phyloP scores from a whole-genome alignment of 1,284 basidiomycete species.

The Pholiota adiposa region DNA sequence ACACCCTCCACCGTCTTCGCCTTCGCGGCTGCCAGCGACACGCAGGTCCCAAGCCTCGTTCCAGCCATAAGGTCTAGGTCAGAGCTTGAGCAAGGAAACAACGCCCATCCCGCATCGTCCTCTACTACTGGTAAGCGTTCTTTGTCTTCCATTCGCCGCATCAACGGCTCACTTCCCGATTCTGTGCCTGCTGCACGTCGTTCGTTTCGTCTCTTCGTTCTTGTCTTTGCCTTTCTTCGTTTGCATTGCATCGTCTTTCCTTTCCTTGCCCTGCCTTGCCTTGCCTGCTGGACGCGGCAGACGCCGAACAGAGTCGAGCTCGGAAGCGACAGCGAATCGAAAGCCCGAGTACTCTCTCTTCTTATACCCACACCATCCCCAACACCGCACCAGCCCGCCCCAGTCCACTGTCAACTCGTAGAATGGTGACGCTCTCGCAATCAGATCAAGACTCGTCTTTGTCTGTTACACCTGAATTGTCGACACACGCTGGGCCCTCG shows the following conservation, averaged over 20 bases:
- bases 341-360: constrained; percentile 26
- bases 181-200: constrained; percentile 7
- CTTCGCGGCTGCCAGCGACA: constrained; percentile 25
- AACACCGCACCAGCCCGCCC: constrained; percentile 27
- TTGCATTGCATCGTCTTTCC: constrained; percentile 13
- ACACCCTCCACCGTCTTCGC: constrained; percentile 30
- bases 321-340: constrained; percentile 73
- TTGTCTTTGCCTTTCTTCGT: constrained; percentile 12
- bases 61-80: constrained; percentile 66
- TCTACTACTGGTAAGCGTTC: constrained; percentile 32
- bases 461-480: constrained; percentile 51
- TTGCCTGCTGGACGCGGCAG: constrained; percentile 35
- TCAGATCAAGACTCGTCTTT: constrained; percentile 55
- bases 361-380: constrained; percentile 31
- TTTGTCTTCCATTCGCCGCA: constrained; percentile 17
- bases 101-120: constrained; percentile 26
- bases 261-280: not conserved
- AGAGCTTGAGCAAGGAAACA: constrained; percentile 60
- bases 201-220: not conserved
- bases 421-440: constrained; percentile 62
- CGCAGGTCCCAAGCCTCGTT: constrained; percentile 44
- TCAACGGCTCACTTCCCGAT: constrained; percentile 27
- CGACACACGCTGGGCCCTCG: constrained; percentile 57
- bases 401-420: constrained; percentile 27
- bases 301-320: constrained; percentile 56